Evolutionary conservation across 2,329 filamentous ascomycete genomes (phyloP), one percentile per base, ranked within the genome.

Genomic region (Hysterium pulicare): DNA sequence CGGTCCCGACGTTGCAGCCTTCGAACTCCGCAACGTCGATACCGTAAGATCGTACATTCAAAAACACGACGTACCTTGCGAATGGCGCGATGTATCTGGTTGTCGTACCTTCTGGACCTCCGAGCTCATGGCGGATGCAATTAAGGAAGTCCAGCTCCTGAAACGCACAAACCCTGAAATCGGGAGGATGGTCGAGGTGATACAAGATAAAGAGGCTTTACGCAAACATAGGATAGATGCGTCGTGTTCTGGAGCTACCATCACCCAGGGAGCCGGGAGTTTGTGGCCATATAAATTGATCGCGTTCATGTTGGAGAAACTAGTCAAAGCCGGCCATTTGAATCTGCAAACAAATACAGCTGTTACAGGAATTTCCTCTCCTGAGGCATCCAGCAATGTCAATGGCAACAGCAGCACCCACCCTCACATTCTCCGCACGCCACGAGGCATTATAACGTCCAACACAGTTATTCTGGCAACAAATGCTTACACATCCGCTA

Each of bases 241-340:
- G 10, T 56, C 56, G 6, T 83, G 81, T 5, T 59, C 75, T 6
- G 87, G 83, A 2, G 85, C 82, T 5, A 74, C 89, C 3, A 69
- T 84, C 13, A 84, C 84, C 47, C 70, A 71, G 31, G 70, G 79
- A 32, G 86, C 87, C 0, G 86, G 82, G 0, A 81, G 81, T 52
- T 61, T 88, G 34, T 90, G 86, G 86, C 89, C 89, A 0, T 95
- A 94, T 66, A 94, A 93, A 67, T 77, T 94, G 15, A 82, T 95
- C 2, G 72, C 81, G 1, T 84, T 82, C 66, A 74, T 90, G 0
- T 69, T 95, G 1, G 80, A 87, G 58, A 64, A 71, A 7, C 74
- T 87, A 0, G 55, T 77, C 6, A 66, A 71, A 15, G 62, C 64
- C 2, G 66, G 60, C 2, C 61, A 58, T 8, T 81, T 90, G 57